These are phyloP conservation scores for Paracorniculantispora psalliotae DNA, from an alignment of 2,329 filamentous ascomycete genomes.

Conservation along the genomic window DNA sequence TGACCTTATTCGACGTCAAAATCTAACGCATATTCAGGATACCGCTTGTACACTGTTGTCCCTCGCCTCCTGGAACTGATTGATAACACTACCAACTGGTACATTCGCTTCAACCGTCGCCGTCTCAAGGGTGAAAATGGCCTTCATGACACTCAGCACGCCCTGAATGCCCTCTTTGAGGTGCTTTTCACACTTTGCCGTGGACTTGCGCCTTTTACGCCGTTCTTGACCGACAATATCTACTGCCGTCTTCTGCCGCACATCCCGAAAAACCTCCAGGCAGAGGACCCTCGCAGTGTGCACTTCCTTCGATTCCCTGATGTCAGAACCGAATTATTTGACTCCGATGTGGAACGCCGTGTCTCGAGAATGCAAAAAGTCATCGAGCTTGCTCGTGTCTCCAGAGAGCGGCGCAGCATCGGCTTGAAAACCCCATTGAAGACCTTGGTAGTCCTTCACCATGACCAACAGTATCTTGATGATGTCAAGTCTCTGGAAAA, in stretches of 20 bases:
- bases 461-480: slow-evolving; percentile 74
- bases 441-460: slow-evolving; percentile 82
- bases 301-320: slow-evolving; percentile 91
- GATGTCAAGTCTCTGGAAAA: slow-evolving; percentile 79
- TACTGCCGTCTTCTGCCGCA: slow-evolving; percentile 78
- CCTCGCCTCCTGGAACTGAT: slow-evolving; percentile 78
- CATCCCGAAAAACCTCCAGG: slow-evolving; percentile 67
- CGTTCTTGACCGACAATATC: slow-evolving; percentile 93
- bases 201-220: slow-evolving; percentile 88
- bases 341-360: slow-evolving; percentile 77
- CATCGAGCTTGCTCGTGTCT: slow-evolving; percentile 84
- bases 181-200: slow-evolving; percentile 85
- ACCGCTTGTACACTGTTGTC: slow-evolving; percentile 86
- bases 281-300: slow-evolving; percentile 74
- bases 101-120: slow-evolving; percentile 90
- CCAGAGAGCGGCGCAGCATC: slow-evolving; percentile 77
- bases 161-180: slow-evolving; percentile 90
- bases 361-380: slow-evolving; percentile 92
- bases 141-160: slow-evolving; percentile 79
- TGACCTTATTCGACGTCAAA: background rate
- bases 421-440: slow-evolving; percentile 89
- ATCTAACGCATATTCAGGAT: slow-evolving; percentile 37
- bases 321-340: slow-evolving; percentile 82
- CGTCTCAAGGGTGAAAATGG: slow-evolving; percentile 87
- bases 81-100: slow-evolving; percentile 98